Evolutionary conservation across 306 rosid genomes (phyloP).

Genomic region (Leucaena leucocephala): DNA sequence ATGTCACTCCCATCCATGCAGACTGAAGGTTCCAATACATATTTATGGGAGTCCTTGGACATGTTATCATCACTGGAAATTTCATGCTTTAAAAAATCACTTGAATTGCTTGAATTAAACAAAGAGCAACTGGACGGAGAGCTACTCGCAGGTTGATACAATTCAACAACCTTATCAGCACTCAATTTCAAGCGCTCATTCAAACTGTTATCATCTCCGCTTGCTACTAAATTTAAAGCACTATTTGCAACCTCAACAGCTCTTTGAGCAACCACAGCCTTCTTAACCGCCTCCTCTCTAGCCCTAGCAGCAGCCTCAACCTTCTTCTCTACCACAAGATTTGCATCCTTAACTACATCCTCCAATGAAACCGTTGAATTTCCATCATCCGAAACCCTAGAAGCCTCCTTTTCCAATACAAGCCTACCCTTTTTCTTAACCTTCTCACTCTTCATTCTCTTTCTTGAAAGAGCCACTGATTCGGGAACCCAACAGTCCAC

Average conservation of each 20-base stretch:
- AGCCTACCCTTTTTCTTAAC: constrained; percentile 37
- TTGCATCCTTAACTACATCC: constrained; percentile 50
- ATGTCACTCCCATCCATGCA: constrained; percentile 37
- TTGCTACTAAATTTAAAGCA: constrained; percentile 45
- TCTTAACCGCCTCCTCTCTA: constrained; percentile 44
- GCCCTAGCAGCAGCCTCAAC: constrained; percentile 46
- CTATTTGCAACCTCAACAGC: constrained; percentile 45
- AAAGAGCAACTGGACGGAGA: constrained; percentile 48
- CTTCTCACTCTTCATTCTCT: constrained; percentile 31
- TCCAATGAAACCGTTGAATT: constrained; percentile 37
- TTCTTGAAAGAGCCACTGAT: constrained; percentile 49
- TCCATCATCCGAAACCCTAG: constrained; percentile 46
- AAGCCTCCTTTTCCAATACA: constrained; percentile 36
- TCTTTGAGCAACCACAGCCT: constrained; percentile 41
- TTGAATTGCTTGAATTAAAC: constrained; percentile 36
- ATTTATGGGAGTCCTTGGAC: constrained; percentile 17
- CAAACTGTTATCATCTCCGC: constrained; percentile 28
- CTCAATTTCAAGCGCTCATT: constrained; percentile 32
- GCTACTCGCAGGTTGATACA: constrained; percentile 46
- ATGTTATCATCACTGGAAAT: constrained; percentile 22
- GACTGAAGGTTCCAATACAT: constrained; percentile 37
- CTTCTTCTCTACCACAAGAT: constrained; percentile 45
- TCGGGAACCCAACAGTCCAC: constrained; percentile 80
- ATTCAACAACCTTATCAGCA: constrained; percentile 41
- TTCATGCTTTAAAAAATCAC: constrained; percentile 34